Percentiles rank a stretch among this genome's conserved stretches.
phyloP scores from a whole-genome alignment of 257 asterid species.

The Solanum paucissectum region DNA sequence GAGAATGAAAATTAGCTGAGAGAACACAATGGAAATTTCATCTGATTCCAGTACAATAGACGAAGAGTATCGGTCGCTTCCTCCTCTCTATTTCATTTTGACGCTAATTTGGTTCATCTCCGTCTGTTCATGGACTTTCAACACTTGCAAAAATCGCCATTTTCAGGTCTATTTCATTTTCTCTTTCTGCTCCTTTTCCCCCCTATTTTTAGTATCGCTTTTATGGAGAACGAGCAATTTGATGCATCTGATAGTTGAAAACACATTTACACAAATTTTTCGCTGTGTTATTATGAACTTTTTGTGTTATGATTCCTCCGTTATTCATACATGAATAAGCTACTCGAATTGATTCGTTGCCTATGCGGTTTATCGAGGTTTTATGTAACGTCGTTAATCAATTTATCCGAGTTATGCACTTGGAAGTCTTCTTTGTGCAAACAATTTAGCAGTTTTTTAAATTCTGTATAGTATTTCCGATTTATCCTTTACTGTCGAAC shows the following conservation, averaged over 20 bases:
- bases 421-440: neutral
- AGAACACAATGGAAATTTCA: neutral
- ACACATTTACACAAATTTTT: neutral
- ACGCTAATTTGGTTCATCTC: constrained; percentile 49
- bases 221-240: neutral
- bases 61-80: constrained; percentile 45
- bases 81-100: constrained; percentile 46
- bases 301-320: neutral
- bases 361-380: neutral
- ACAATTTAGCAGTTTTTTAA: neutral
- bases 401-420: neutral
- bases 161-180: constrained; percentile 45
- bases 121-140: constrained; percentile 64
- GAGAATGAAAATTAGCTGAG: neutral
- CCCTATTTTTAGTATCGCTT: neutral
- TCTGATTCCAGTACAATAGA: constrained; percentile 14
- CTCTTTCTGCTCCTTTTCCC: neutral
- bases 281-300: neutral
- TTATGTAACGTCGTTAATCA: neutral
- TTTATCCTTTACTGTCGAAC: neutral
- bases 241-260: neutral
- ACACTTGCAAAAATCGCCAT: constrained; percentile 56
- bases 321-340: neutral
- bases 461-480: neutral
- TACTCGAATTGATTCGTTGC: neutral